These are phyloP conservation scores for Agaricus blazei DNA, from an alignment of 768 basidiomycete species.

Conservation along the genomic window DNA sequence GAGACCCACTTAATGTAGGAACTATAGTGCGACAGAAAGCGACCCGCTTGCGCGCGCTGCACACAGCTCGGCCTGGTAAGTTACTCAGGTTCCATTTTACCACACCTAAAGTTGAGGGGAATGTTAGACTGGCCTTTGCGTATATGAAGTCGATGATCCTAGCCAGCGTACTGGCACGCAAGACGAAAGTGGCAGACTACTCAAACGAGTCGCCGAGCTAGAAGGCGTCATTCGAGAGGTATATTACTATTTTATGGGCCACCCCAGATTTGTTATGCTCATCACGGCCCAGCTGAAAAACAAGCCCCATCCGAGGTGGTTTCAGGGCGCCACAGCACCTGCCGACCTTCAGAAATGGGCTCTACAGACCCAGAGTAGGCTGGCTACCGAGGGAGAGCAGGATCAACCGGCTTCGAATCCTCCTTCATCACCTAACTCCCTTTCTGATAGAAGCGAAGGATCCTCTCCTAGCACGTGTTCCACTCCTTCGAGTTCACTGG, in stretches of 20 bases:
- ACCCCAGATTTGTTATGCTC: slow-evolving; percentile 26
- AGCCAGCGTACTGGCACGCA: slow-evolving; percentile 47
- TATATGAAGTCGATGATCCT: slow-evolving; percentile 81
- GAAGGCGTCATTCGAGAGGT: slow-evolving; percentile 84
- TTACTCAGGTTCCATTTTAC: background rate
- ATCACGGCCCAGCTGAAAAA: slow-evolving; percentile 51
- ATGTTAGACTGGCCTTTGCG: slow-evolving; percentile 71
- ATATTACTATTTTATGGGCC: slow-evolving; percentile 19
- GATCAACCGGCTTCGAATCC: slow-evolving; percentile 18
- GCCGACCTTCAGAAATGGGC: slow-evolving; percentile 23
- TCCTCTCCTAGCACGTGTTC: slow-evolving; percentile 10
- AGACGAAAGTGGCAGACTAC: slow-evolving; percentile 62
- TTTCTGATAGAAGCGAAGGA: slow-evolving; percentile 24
- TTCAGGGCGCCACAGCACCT: slow-evolving; percentile 34
- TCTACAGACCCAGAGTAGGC: slow-evolving; percentile 15
- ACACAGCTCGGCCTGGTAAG: slow-evolving; percentile 45
- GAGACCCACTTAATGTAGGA: background rate
- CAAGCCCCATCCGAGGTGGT: slow-evolving; percentile 68
- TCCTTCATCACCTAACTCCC: slow-evolving; percentile 25
- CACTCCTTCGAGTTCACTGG: slow-evolving; percentile 12
- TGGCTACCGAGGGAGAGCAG: slow-evolving; percentile 13
- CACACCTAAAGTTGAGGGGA: background rate
- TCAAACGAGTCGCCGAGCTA: slow-evolving; percentile 74
- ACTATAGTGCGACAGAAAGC: slow-evolving; percentile 41
- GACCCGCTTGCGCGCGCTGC: slow-evolving; percentile 46